Base-by-base conservation (phyloP, 306 rosid species). In the Oxytropis ochrocephala region DNA sequence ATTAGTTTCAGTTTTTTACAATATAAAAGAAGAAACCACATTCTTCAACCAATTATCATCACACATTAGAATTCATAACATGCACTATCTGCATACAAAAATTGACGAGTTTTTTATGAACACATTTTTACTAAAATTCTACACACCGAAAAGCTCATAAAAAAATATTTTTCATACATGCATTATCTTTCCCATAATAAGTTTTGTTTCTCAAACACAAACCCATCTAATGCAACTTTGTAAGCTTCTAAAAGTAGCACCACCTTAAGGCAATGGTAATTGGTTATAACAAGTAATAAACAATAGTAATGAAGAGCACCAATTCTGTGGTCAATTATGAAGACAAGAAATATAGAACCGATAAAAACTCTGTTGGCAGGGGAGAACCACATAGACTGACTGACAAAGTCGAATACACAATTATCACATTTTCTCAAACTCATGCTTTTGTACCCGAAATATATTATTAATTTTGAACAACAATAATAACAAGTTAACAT, bases 391-490 rank as follows among this genome's bases (percentile, higher is more conserved):
- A n/a, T n/a, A n/a, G n/a, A n/a, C n/a, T n/a, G n/a, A n/a, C n/a
- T n/a, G n/a, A n/a, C n/a, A n/a, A n/a, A n/a, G n/a, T n/a, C n/a
- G n/a, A n/a, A n/a, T n/a, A n/a, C n/a, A n/a, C n/a, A n/a, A n/a
- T 14, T 4, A 16, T 5, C 29, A 48, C n/a, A 46, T 58, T 59
- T 24, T 60, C 69, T 35, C 52, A 72, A 36, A 49, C 53, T 61
- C 70, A 4, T 5, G 13, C 19, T 49, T 38, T 10, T 63, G 53
- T 43, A 18, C 39, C 39, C 7, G 38, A 16, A 27, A 64, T 16
- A 49, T 21, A 54, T 58, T 78, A 78, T 72, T 72, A 42, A 32
- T 21, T 50, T 66, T 78, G 52, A 73, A 60, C 47, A 7, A 21
- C 21, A 7, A 29, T 48, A 11, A 29, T 48, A 11, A 12, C 64